Conservation (phyloP, 1,284 basidiomycete genomes). For the Ganoderma sinense region DNA sequence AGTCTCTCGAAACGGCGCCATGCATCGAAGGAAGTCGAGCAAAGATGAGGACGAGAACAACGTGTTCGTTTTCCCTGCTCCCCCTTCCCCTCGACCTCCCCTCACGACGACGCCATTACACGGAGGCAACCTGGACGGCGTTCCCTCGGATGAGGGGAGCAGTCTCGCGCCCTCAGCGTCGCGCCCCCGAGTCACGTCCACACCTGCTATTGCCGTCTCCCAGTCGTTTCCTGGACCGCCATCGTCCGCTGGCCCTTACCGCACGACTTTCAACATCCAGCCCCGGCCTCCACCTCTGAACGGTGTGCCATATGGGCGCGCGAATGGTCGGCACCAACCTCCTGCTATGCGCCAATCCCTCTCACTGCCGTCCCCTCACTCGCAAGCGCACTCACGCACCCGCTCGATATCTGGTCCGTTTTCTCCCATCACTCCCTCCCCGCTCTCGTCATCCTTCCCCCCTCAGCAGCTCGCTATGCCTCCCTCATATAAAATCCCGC, state of each 20-base stretch:
- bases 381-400: conserved; percentile 44
- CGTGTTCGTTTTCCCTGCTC: conserved; percentile 32
- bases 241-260: conserved; percentile 50
- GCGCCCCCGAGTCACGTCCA: conserved; percentile 47
- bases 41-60: conserved; percentile 42
- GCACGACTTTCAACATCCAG: conserved; percentile 42
- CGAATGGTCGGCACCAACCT: conserved; percentile 37
- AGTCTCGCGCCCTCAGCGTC: conserved; percentile 25
- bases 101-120: conserved; percentile 26
- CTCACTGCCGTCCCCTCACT: conserved; percentile 40
- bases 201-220: conserved; percentile 41
- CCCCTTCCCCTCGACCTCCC: conserved; percentile 23
- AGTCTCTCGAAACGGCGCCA: conserved; percentile 20
- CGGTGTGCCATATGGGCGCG: conserved; percentile 32
- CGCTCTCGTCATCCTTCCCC: conserved; percentile 55
- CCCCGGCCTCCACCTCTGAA: conserved; percentile 41
- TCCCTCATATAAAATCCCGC: conserved; percentile 16
- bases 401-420: conserved; percentile 64
- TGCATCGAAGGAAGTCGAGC: conserved; percentile 46
- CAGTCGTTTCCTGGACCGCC: conserved; percentile 41
- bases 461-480: conserved; percentile 40
- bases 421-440: conserved; percentile 58
- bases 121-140: conserved; percentile 23
- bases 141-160: conserved; percentile 10
- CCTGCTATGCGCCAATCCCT: conserved; percentile 57